These are phyloP conservation scores for Cystobasidium tubakii DNA, from an alignment of 768 basidiomycete genomes.

Conservation along the genomic window DNA sequence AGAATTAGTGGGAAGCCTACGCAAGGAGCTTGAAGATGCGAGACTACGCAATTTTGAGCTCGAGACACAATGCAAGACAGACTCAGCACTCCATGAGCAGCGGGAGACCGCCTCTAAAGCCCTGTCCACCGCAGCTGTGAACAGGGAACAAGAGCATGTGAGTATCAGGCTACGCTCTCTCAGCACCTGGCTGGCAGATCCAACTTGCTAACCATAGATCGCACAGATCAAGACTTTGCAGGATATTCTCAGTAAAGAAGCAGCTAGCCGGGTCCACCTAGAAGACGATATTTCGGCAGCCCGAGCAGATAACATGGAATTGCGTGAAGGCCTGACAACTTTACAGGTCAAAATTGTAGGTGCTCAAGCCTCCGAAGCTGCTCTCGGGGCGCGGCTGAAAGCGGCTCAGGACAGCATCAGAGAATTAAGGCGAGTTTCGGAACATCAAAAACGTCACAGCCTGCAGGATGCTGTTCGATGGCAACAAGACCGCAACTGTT, in stretches of 20 bases:
- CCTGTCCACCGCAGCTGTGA: not conserved
- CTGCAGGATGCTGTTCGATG: no score
- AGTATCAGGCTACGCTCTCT: not conserved
- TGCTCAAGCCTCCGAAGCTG: no score
- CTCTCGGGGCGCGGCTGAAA: no score
- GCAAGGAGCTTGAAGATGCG: not conserved
- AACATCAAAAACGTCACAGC: no score
- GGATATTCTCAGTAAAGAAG: not conserved
- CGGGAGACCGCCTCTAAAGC: not conserved
- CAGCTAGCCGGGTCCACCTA: not conserved
- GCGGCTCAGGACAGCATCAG: no score
- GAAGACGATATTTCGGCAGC: not conserved
- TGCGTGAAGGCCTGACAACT: not conserved
- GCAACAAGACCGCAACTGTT: no score
- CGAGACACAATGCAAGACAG: not conserved
- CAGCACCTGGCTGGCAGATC: not conserved
- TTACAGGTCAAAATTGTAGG: not conserved
- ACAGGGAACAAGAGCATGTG: not conserved
- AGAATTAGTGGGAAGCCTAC: not conserved
- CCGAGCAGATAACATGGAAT: not conserved
- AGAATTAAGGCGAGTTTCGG: no score
- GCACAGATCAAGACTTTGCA: not conserved
- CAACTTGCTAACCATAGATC: not conserved
- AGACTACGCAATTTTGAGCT: not conserved
- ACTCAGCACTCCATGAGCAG: not conserved